These are phyloP conservation scores for Colletotrichum lindemuthianum DNA, from an alignment of 2,329 filamentous ascomycete species.

Conservation along the genomic window DNA sequence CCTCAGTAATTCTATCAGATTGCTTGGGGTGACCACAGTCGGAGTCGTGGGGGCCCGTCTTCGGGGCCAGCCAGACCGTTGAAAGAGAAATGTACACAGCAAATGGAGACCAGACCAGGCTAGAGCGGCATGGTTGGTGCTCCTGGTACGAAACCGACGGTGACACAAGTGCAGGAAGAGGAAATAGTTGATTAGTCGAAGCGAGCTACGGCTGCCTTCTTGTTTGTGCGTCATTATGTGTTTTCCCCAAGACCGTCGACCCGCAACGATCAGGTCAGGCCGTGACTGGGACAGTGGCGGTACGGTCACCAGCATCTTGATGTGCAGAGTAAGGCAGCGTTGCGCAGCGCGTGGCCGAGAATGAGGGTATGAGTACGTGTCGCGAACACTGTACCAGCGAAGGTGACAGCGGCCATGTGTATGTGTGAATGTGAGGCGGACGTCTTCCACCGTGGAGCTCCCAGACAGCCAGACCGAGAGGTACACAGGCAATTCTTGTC, in stretches of 20 bases:
- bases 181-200: constrained; percentile 29
- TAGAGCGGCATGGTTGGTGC: constrained; percentile 13
- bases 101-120: neutral
- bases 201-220: constrained; percentile 27
- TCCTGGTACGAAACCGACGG: constrained; percentile 11
- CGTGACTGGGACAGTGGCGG: too few species aligned
- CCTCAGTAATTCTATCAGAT: constrained; percentile 14
- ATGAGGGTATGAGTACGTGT: constrained; percentile 4
- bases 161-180: constrained; percentile 21
- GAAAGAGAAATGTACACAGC: constrained; percentile 6
- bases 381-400: constrained; percentile 12
- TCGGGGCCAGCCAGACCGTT: neutral
- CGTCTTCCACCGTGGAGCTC: neutral
- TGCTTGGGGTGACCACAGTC: constrained; percentile 13
- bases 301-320: constrained; percentile 15
- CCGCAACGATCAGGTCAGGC: constrained; percentile 17
- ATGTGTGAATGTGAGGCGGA: constrained; percentile 8
- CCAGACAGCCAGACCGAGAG: too few species aligned
- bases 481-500: neutral
- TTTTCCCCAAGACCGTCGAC: constrained; percentile 14
- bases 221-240: constrained; percentile 30
- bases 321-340: neutral
- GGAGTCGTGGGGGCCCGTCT: constrained; percentile 9
- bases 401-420: constrained; percentile 12
- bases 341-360: neutral